Conservation (phyloP, 108 stramenopile species). For the Stephanodiscus minutulus region DNA sequence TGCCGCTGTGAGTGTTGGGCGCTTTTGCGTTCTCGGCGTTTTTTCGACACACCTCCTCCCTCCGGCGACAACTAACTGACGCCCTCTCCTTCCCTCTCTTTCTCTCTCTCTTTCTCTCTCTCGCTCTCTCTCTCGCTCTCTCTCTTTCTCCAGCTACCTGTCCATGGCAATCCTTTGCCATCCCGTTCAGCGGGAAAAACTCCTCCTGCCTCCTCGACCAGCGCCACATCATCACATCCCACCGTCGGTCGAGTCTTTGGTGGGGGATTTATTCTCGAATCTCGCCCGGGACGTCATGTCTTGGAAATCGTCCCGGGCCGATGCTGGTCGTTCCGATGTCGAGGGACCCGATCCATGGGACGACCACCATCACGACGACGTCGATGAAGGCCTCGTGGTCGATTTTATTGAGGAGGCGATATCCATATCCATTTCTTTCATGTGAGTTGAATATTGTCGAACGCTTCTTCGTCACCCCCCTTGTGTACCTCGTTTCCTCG, state of each 20-base stretch:
- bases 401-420: conserved; percentile 28
- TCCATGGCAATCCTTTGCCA: conserved; percentile 29
- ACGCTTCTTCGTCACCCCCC: not conserved
- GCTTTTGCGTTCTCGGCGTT: not conserved
- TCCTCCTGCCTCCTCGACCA: conserved; percentile 6
- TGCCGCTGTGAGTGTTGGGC: conserved; percentile 29
- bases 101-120: not conserved
- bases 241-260: not conserved
- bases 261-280: conserved; percentile 9
- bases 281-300: conserved; percentile 13
- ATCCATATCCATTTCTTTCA: conserved; percentile 13
- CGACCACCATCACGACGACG: conserved; percentile 2
- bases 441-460: conserved; percentile 4
- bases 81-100: not conserved
- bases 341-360: not conserved
- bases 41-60: too few relatives aligned
- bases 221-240: not conserved
- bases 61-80: not conserved
- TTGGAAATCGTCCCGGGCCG: not conserved
- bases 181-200: conserved; percentile 21
- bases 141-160: too few relatives aligned
- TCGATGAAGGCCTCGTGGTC: not conserved
- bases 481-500: not conserved
- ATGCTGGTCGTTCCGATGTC: not conserved
- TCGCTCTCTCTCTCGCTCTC: too few relatives aligned